Evolutionary conservation across 257 asterid genomes (phyloP).

Genomic region (Phtheirospermum japonicum): DNA sequence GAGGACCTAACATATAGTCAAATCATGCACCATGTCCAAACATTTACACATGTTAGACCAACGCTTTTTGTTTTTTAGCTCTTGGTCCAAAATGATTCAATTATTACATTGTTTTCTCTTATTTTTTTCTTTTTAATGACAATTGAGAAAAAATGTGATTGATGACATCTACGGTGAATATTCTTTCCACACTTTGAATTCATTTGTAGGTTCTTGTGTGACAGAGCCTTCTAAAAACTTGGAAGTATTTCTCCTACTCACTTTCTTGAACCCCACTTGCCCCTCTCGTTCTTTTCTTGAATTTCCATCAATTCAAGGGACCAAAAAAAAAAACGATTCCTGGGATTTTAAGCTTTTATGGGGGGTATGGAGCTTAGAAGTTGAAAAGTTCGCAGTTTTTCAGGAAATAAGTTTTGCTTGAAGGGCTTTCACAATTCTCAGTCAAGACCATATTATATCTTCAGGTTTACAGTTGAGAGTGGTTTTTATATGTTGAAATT

Average conservation of each 20-base stretch:
- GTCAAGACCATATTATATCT: too few relatives aligned
- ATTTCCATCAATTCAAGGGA: neutral
- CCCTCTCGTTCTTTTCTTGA: too few relatives aligned
- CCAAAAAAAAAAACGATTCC: neutral
- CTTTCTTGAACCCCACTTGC: slow-evolving; percentile 37
- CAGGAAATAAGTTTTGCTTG: too few relatives aligned
- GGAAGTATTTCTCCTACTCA: slow-evolving; percentile 26
- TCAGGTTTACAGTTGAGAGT: too few relatives aligned
- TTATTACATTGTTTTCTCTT: too few relatives aligned
- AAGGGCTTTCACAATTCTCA: neutral
- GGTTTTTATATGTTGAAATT: too few relatives aligned
- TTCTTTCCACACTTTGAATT: slow-evolving; percentile 31
- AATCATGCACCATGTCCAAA: slow-evolving; percentile 33
- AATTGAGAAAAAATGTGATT: slow-evolving; percentile 21
- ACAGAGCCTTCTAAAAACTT: slow-evolving; percentile 21
- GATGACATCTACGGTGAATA: slow-evolving; percentile 31
- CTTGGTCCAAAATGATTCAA: slow-evolving; percentile 23
- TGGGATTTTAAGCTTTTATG: too few relatives aligned
- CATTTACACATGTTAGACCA: slow-evolving; percentile 21
- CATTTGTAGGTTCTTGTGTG: slow-evolving; percentile 23
- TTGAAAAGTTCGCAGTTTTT: too few relatives aligned
- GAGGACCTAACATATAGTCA: neutral
- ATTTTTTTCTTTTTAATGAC: neutral
- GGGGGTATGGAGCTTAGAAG: slow-evolving; percentile 14
- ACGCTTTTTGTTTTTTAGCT: slow-evolving; percentile 30